Conservation (phyloP, 805 yeast species). For the Starmerella ratchasimensis region DNA sequence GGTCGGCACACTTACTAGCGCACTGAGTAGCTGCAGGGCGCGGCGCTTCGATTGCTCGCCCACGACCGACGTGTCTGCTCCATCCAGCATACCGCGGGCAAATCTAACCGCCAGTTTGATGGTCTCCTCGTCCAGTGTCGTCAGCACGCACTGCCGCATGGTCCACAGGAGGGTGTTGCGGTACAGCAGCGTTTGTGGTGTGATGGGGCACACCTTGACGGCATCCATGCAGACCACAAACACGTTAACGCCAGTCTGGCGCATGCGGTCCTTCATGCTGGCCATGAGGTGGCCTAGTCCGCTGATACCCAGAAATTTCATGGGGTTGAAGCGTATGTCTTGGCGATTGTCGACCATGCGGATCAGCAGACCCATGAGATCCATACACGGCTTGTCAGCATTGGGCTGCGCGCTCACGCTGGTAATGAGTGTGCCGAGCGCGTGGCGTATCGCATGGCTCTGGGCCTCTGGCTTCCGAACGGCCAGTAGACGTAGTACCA, state of each 20-base stretch:
- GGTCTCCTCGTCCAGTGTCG: constrained; percentile 24
- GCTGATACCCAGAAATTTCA: constrained; percentile 19
- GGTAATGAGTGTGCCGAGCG: constrained; percentile 17
- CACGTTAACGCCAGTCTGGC: constrained; percentile 16
- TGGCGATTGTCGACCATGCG: constrained; percentile 17
- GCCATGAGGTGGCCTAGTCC: constrained; percentile 15
- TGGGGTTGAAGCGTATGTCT: constrained; percentile 13
- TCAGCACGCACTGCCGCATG: constrained; percentile 10
- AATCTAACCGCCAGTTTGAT: constrained; percentile 25
- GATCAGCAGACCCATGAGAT: constrained; percentile 14
- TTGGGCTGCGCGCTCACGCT: constrained; percentile 9
- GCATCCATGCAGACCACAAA: constrained; percentile 17
- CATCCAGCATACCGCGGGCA: constrained; percentile 19
- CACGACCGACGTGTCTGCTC: constrained; percentile 22
- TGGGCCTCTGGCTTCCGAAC: constrained; percentile 17
- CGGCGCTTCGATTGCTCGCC: constrained; percentile 21
- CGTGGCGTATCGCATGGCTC: constrained; percentile 16
- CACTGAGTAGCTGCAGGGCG: constrained; percentile 22
- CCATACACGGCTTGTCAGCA: constrained; percentile 10
- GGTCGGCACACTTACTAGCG: constrained; percentile 13
- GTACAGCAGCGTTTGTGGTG: constrained; percentile 9
- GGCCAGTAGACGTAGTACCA: constrained; percentile 16
- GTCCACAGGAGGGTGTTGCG: constrained; percentile 18
- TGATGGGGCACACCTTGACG: constrained; percentile 10
- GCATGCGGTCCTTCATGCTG: constrained; percentile 9